These are phyloP conservation scores for Lumnitzera littorea DNA, from an alignment of 345 rosid genomes.

Conservation along the genomic window DNA sequence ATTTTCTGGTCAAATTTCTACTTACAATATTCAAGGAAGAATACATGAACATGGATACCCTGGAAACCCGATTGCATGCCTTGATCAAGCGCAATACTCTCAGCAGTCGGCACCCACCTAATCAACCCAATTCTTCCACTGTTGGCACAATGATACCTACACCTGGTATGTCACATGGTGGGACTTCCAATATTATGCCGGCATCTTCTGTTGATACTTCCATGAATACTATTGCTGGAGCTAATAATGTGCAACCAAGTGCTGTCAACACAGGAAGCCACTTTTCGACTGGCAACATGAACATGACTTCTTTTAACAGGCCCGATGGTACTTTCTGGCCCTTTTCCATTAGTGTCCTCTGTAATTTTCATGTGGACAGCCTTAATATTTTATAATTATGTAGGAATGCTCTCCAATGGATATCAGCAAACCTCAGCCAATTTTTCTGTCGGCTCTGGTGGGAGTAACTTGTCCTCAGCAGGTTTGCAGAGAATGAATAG, in stretches of 20 bases:
- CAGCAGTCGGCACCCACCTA: conserved; percentile 38
- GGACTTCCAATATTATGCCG: conserved; percentile 43
- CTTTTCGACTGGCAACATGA: conserved; percentile 43
- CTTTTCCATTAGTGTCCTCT: conserved; percentile 7
- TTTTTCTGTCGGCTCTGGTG: conserved; percentile 63
- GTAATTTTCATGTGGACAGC: conserved; percentile 5
- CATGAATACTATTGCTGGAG: conserved; percentile 36
- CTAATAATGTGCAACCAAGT: conserved; percentile 40
- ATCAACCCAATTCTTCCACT: conserved; percentile 47
- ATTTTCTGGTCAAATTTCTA: conserved; percentile 3
- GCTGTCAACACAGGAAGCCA: conserved; percentile 42
- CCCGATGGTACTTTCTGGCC: conserved; percentile 35
- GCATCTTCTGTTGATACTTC: conserved; percentile 56
- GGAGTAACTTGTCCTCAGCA: conserved; percentile 52
- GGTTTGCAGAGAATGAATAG: conserved; percentile 54
- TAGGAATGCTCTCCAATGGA: conserved; percentile 64
- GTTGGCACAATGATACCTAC: conserved; percentile 88
- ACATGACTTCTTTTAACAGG: conserved; percentile 37
- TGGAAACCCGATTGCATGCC: conserved; percentile 53
- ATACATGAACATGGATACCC: conserved; percentile 55
- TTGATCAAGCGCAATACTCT: conserved; percentile 33
- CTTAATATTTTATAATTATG: conserved; percentile 11
- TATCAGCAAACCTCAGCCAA: conserved; percentile 58
- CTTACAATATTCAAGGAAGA: conserved; percentile 52
- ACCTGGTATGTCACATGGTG: conserved; percentile 68